Percentiles rank a stretch among this genome's conserved stretches.
Conservation (phyloP, 2,329 filamentous ascomycete species). For the Aspergillus ochraceoroseus region DNA sequence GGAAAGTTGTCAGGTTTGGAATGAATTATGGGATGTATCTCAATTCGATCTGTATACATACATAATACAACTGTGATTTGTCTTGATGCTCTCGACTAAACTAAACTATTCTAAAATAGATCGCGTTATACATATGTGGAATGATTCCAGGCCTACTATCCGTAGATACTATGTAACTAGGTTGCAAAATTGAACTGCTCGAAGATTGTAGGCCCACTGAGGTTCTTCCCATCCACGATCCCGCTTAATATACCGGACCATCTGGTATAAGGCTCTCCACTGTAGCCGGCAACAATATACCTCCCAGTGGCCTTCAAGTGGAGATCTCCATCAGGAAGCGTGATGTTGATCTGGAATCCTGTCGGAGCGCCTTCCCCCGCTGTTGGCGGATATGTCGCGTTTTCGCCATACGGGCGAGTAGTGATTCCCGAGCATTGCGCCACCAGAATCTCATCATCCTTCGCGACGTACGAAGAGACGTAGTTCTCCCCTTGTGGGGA, state of each 20-base stretch:
- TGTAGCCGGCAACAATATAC: too few relatives aligned
- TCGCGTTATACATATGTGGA: too few relatives aligned
- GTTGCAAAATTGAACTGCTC: conserved; percentile 3
- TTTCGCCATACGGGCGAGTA: conserved; percentile 2
- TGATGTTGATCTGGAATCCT: not conserved
- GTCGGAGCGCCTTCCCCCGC: not conserved
- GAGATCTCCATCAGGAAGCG: not conserved
- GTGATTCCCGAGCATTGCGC: conserved; percentile 1
- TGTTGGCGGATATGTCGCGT: conserved; percentile 6
- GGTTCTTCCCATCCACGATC: not conserved
- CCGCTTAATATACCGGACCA: not conserved
- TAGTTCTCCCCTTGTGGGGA: conserved; percentile 1
- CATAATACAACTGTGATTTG: too few relatives aligned
- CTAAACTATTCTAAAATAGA: too few relatives aligned
- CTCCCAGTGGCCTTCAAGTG: too few relatives aligned
- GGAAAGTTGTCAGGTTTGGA: too few relatives aligned
- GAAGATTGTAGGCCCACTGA: conserved; percentile 1
- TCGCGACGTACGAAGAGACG: conserved; percentile 39
- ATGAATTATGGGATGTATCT: too few relatives aligned
- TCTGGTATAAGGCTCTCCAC: too few relatives aligned
- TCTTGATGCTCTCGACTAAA: too few relatives aligned
- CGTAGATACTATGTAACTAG: too few relatives aligned
- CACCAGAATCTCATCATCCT: conserved; percentile 40
- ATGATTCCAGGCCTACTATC: too few relatives aligned
- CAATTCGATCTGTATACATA: too few relatives aligned